Evolutionary conservation across 192 early-diverging fungal species (phyloP).

Genomic region (Podila verticillata): DNA sequence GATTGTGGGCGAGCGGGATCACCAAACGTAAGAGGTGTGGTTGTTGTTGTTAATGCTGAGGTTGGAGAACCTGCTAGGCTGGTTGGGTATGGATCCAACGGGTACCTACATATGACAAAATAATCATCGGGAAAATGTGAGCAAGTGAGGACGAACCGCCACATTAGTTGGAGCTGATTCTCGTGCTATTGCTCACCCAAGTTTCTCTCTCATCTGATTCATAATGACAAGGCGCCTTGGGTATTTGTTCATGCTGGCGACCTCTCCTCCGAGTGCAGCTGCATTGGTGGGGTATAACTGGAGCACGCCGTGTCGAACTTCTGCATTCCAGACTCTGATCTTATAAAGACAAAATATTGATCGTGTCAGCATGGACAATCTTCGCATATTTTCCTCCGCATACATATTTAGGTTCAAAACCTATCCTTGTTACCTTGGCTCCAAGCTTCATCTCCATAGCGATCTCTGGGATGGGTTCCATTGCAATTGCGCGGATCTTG

Average conservation of each 20-base stretch:
- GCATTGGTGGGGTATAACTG: slow-evolving; percentile 19
- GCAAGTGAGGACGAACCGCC: too few species aligned
- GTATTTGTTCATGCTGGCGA: slow-evolving; percentile 37
- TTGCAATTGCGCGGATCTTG: slow-evolving; percentile 16
- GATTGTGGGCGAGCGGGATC: not conserved
- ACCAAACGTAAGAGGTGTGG: not conserved
- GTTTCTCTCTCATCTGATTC: slow-evolving; percentile 39
- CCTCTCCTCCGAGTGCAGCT: slow-evolving; percentile 31
- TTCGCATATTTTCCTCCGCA: not conserved
- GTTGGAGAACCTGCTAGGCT: not conserved
- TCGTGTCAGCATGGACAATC: not conserved
- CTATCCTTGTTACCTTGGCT: slow-evolving; percentile 16
- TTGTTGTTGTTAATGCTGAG: slow-evolving; percentile 5
- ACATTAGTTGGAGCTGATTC: not conserved
- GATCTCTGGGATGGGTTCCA: slow-evolving; percentile 25
- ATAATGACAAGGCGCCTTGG: slow-evolving; percentile 34
- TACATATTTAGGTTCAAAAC: not conserved
- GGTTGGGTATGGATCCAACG: not conserved
- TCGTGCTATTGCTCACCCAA: slow-evolving; percentile 19
- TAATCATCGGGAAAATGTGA: not conserved
- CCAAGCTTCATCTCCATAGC: slow-evolving; percentile 47
- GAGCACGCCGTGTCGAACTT: slow-evolving; percentile 37
- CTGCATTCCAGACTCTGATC: slow-evolving; percentile 27
- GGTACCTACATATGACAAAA: too few species aligned
- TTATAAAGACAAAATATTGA: not conserved